phyloP scores from a whole-genome alignment of 2,329 filamentous ascomycete species.

The Coniella lustricola region DNA sequence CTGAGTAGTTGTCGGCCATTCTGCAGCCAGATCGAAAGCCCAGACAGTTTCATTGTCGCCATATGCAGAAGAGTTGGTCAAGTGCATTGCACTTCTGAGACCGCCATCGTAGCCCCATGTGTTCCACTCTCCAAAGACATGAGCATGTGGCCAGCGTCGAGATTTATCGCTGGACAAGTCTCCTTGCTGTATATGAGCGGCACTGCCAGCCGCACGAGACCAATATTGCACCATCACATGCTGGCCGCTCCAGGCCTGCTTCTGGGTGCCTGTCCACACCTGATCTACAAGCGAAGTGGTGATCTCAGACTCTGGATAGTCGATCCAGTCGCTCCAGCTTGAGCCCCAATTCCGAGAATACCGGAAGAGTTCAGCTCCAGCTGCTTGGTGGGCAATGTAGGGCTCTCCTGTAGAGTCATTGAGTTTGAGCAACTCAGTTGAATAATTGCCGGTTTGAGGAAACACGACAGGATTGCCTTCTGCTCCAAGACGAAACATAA shows the following conservation, averaged over 20 bases:
- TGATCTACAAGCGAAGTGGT: slow-evolving; percentile 41
- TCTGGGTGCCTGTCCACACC: slow-evolving; percentile 42
- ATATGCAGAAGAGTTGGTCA: slow-evolving; percentile 21
- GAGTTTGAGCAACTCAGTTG: slow-evolving; percentile 39
- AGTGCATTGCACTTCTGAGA: slow-evolving; percentile 43
- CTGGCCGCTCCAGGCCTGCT: slow-evolving; percentile 9
- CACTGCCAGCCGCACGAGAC: slow-evolving; percentile 51
- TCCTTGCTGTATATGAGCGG: slow-evolving; percentile 52
- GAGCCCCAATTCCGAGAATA: slow-evolving; percentile 57
- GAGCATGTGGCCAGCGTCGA: slow-evolving; percentile 55
- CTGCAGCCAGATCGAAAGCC: slow-evolving; percentile 54
- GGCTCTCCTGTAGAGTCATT: slow-evolving; percentile 25
- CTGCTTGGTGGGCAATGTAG: slow-evolving; percentile 50
- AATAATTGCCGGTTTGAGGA: slow-evolving; percentile 50
- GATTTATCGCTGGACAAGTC: slow-evolving; percentile 30
- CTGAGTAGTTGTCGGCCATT: slow-evolving; percentile 56
- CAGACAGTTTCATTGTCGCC: slow-evolving; percentile 40
- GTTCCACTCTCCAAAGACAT: slow-evolving; percentile 56
- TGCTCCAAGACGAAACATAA: slow-evolving; percentile 54
- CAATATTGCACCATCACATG: slow-evolving; percentile 55
- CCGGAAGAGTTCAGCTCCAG: slow-evolving; percentile 55
- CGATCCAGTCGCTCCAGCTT: slow-evolving; percentile 50
- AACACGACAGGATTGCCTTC: slow-evolving; percentile 54
- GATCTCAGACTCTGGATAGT: slow-evolving; percentile 45
- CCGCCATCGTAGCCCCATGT: slow-evolving; percentile 58